Evolutionary conservation across 2,329 filamentous ascomycete species (phyloP), one percentile per base, ranked within the genome.

Genomic region (Trichoderma aggressivum): DNA sequence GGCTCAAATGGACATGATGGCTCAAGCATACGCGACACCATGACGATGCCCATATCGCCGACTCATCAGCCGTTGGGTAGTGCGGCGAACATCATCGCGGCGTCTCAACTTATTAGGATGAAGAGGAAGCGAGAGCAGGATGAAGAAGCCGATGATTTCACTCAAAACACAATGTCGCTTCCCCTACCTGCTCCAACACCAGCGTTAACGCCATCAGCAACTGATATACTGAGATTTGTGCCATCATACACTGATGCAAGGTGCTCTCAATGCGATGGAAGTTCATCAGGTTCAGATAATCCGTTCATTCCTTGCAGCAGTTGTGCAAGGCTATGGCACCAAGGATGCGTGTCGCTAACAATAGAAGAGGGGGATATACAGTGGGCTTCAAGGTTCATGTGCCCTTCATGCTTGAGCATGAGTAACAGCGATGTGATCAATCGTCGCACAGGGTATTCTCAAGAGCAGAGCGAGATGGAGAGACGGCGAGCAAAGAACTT

Each of bases 81-180:
- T 16, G 55, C 63, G 10, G 67, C 55, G 7, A 47, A 43, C 7
- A 66, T 71, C 7, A 47, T 36, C 16, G 70, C 55, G 28, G 53
- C 60, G n/a, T 66, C 47, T 26, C 36, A 16, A 43, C 18, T 66
- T 21, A 12, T 39, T 7, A 71, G 74, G 4, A 50, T 74, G 16
- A 81, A 82, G 72, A 75, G 79, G 43, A 81, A 81, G 72, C 75
- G 77, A 70, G 74, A 74, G 14, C 28, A 72, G 3, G 62, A 43
- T 21, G 70, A 18, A 2, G 72, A 72, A 16, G 70, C 60, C 2
- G 72, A 77, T 5, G 79, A 82, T 58, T 81, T 82, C 55, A 75
- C 74, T 3, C 79, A 79, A 69, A 76, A 72, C 73, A 81, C 81
- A 6, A 76, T 81, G 21, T 63, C 75, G 0, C 79, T 80, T 39